Evolutionary conservation across 345 rosid genomes (phyloP).

Genomic region (Heritiera fomes): DNA sequence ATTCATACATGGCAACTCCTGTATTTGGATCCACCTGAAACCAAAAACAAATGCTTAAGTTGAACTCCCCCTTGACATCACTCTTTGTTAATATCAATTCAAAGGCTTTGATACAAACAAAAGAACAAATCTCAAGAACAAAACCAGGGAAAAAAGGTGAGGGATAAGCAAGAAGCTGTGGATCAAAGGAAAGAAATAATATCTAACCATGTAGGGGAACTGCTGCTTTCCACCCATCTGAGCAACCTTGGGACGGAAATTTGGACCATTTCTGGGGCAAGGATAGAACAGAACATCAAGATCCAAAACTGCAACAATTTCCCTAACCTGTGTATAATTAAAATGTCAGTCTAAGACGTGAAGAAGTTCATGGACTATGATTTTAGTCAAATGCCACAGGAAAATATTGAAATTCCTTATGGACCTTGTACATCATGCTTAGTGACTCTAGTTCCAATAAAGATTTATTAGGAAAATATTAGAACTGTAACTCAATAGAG

Average conservation of each 20-base stretch:
- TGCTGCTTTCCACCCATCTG: conserved; percentile 93
- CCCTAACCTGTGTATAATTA: conserved; percentile 68
- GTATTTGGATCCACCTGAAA: conserved; percentile 93
- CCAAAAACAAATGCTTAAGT: conserved; percentile 21
- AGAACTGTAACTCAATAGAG: neutral
- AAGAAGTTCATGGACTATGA: neutral
- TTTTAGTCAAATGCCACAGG: neutral
- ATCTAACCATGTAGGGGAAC: conserved; percentile 94
- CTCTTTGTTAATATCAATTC: neutral
- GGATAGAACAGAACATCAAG: conserved; percentile 93
- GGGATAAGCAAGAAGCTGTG: neutral
- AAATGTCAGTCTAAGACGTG: conserved; percentile 21
- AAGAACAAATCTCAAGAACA: neutral
- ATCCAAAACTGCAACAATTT: conserved; percentile 86
- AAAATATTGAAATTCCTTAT: neutral
- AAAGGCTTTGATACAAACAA: neutral
- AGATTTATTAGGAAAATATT: neutral
- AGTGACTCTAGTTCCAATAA: conserved; percentile 1
- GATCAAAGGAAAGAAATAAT: conserved; percentile 20
- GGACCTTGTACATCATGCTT: conserved; percentile 9
- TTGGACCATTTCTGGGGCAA: conserved; percentile 89
- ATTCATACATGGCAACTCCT: conserved; percentile 91
- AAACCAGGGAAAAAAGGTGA: neutral
- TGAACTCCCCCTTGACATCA: conserved; percentile 13
- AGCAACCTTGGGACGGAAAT: conserved; percentile 74